These are phyloP conservation scores for Hypoxylon sp. DNA, from an alignment of 2,329 filamentous ascomycete genomes.

Conservation along the genomic window DNA sequence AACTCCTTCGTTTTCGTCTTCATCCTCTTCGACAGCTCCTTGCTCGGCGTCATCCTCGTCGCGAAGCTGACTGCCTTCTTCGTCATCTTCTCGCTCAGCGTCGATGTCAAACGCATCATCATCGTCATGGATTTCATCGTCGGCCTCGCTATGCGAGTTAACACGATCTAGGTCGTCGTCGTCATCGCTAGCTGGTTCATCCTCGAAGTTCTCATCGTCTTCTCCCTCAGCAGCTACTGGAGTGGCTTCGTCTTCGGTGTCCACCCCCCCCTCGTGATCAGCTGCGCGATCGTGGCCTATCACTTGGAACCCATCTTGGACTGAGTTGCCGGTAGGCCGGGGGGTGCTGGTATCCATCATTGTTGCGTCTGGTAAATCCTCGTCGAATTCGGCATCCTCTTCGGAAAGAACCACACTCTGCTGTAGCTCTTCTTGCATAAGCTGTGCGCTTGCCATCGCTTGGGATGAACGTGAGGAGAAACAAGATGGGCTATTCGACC, in stretches of 20 bases:
- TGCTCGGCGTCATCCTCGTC: constrained; percentile 46
- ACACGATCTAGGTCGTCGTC: constrained; percentile 35
- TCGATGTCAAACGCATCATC: constrained; percentile 49
- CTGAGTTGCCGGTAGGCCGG: constrained; percentile 32
- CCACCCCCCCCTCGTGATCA: constrained; percentile 25
- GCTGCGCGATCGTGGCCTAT: constrained; percentile 36
- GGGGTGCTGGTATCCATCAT: constrained; percentile 37
- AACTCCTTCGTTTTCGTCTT: constrained; percentile 62
- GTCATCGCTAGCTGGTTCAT: constrained; percentile 42
- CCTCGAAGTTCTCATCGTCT: constrained; percentile 30
- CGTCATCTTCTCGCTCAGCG: constrained; percentile 54
- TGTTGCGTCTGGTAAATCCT: constrained; percentile 47
- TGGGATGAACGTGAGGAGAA: neutral
- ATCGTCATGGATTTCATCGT: constrained; percentile 50
- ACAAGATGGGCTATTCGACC: too few species aligned
- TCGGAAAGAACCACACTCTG: constrained; percentile 62
- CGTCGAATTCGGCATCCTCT: constrained; percentile 52
- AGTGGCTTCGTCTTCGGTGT: constrained; percentile 41
- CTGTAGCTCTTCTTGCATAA: constrained; percentile 66
- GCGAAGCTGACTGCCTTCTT: constrained; percentile 38
- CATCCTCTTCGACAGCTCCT: constrained; percentile 46
- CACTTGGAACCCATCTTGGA: constrained; percentile 22
- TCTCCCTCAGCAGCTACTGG: constrained; percentile 15
- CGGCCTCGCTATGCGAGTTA: constrained; percentile 33
- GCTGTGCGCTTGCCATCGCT: constrained; percentile 59